Percentiles rank a stretch among this genome's conserved stretches.
Conservation (phyloP, 176 grass and related monocot genomes). For the Zoysia japonica region DNA sequence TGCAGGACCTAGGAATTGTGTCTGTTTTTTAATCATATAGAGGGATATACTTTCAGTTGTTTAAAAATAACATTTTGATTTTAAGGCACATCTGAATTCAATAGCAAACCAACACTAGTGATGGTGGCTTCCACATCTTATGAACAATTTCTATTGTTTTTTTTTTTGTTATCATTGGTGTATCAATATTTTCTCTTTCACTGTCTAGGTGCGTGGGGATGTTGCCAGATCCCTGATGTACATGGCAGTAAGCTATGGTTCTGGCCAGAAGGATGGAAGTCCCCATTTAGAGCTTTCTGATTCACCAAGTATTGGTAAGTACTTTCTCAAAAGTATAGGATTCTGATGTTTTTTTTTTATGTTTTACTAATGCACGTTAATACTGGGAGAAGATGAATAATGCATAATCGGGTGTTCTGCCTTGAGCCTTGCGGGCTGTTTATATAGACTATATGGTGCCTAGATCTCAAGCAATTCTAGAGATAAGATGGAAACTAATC, state of each 20-base stretch:
- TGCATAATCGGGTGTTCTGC: neutral
- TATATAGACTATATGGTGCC: neutral
- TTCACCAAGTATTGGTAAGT: constrained; percentile 72
- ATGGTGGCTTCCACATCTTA: constrained; percentile 2
- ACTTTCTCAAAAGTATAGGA: neutral
- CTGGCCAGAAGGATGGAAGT: constrained; percentile 47
- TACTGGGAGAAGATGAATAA: neutral
- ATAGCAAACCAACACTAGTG: neutral
- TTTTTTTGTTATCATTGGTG: neutral
- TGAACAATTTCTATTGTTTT: neutral
- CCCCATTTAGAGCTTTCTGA: constrained; percentile 65
- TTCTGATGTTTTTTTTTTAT: constrained; percentile 2
- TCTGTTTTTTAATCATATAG: neutral
- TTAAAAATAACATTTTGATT: neutral
- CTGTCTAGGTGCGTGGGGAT: constrained; percentile 67
- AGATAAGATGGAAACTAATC: neutral
- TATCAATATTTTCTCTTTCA: neutral
- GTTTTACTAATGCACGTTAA: neutral
- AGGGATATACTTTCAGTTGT: neutral
- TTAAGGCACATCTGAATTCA: neutral
- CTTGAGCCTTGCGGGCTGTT: neutral
- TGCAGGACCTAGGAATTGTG: neutral
- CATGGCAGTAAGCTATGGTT: constrained; percentile 76
- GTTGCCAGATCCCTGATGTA: constrained; percentile 83
- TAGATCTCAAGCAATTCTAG: neutral